Evolutionary conservation across 495 filamentous ascomycete genomes (phyloP), one percentile per base, ranked within the genome.

Genomic region (Cenococcum geophilum): DNA sequence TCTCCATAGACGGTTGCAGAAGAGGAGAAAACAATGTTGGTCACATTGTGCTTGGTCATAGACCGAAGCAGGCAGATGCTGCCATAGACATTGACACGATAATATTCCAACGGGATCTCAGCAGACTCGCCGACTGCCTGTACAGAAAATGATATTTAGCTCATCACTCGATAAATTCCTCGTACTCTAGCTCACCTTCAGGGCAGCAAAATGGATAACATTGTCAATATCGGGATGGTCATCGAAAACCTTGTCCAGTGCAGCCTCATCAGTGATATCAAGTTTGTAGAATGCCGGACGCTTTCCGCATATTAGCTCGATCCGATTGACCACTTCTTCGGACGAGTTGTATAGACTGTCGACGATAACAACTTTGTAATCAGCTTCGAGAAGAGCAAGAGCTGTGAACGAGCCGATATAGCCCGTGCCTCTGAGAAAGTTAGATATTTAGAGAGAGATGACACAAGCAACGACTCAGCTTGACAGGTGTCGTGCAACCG

Each of bases 371-470:
- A 98, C 95, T 71, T 97, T 87, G 81, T 97, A 97, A 73, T 86
- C 92, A 70, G 92, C 88, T 68, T 95, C 80, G 64, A 98, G 88
- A 21, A 98, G 87, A 37, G 91, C 88, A 56, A 98, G 85, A 58
- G 86, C 78, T 56, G 93, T 98, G 82, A 97, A 97, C 43, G 93
- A 98, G 67, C 93, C 93, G 74, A 98, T 98, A 80, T 98, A 98
- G 78, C 93, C 93, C 60, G 90, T 93, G 66, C 93, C 93, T 79
- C 93, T 98, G 73, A 14, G 49, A 52, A 52, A 6, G 20, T 52
- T 52, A 52, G 49, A 52, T 16, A 52, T 32, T 49, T 52, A 27
- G 49, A 52, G 25, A 52, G 14, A 23, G 20, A 16, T 23, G 37
- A 16, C 35, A 25, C 25, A 35, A 72, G 51, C 37, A 62, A 49